Base-by-base conservation (phyloP, 1,284 basidiomycete species). In the Puccinia polysora region DNA sequence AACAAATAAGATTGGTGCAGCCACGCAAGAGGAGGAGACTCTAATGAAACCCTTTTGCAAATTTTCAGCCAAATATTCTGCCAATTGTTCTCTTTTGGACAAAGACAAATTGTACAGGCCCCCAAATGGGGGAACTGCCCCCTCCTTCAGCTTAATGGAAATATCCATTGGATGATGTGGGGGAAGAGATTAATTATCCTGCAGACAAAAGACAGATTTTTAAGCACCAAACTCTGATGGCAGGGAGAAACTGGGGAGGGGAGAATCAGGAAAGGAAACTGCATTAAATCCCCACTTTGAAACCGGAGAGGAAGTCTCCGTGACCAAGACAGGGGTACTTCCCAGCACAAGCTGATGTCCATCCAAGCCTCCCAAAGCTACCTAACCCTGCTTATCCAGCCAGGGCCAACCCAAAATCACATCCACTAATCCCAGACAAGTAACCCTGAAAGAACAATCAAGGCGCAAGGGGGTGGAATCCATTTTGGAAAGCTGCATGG, bases 1-100 rank as follows among this genome's bases (percentile, higher is more conserved):
- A 2, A 55, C 55, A 47, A 68, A 55, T 23, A 68, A 59, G 12
- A 55, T 47, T 1, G 65, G 55, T 10, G 65, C 36, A 14, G 65
- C 52, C 0, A 38, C 65, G 4, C 52, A 36, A 7, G 55, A 68
- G n/a, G 65, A 68, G 25, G 65, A 68, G 5, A 55, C 36, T 4
- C 53, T n/a, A 4, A 68, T 68, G 30, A 67, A 67, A 55, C 50
- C 64, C 25, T 55, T 55, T 25, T 55, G 3, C 5, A 68, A 30
- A 38, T 56, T 43, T 0, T 45, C 52, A 56, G 56, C 65, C 25
- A 68, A 40, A 23, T 55, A 68, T 0, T 20, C 18, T 20, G 45
- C 32, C 18, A 47, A 34, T 20, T 43, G 52, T 28, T n/a, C 30
- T 25, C 30, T 56, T 47, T 68, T 53, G n/a, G 25, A 20, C 28